Percentiles rank a stretch among this genome's conserved stretches.
phyloP scores from a whole-genome alignment of 306 rosid genomes.

The Begonia masoniana region DNA sequence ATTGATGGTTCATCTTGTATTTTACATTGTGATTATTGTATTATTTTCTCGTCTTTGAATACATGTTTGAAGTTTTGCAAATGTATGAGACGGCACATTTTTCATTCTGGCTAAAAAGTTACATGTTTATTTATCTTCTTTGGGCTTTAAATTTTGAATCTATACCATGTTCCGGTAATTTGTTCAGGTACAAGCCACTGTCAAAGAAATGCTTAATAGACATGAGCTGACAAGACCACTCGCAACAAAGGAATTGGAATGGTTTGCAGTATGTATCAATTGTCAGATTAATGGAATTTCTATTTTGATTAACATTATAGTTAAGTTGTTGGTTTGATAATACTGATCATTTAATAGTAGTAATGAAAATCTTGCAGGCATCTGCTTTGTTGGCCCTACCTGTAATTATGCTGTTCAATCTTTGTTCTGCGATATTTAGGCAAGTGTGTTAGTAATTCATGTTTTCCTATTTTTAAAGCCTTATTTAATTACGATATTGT shows the following conservation, averaged over 20 bases:
- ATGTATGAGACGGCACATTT: too few relatives aligned
- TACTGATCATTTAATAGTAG: conserved; percentile 12
- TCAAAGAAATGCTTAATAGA: conserved; percentile 47
- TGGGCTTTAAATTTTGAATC: too few relatives aligned
- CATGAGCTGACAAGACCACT: conserved; percentile 74
- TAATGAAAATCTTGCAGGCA: conserved; percentile 52
- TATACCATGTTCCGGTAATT: neutral
- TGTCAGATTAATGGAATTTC: conserved; percentile 4
- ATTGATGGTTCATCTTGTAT: too few relatives aligned
- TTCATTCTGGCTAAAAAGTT: too few relatives aligned
- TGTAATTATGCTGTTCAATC: conserved; percentile 51
- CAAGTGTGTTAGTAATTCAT: conserved; percentile 22
- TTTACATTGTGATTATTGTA: too few relatives aligned
- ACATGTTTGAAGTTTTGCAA: too few relatives aligned
- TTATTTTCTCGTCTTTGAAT: too few relatives aligned
- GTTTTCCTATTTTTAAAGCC: neutral
- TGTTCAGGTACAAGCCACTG: conserved; percentile 63
- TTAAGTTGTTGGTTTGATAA: neutral
- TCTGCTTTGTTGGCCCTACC: conserved; percentile 85
- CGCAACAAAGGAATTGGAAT: conserved; percentile 82
- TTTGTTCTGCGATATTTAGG: conserved; percentile 51
- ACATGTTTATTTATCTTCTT: neutral
- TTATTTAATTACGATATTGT: too few relatives aligned
- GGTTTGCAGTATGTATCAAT: conserved; percentile 75
- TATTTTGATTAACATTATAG: neutral